Conservation (phyloP, 2,329 filamentous ascomycete genomes). For the Pseudocercospora vitis region DNA sequence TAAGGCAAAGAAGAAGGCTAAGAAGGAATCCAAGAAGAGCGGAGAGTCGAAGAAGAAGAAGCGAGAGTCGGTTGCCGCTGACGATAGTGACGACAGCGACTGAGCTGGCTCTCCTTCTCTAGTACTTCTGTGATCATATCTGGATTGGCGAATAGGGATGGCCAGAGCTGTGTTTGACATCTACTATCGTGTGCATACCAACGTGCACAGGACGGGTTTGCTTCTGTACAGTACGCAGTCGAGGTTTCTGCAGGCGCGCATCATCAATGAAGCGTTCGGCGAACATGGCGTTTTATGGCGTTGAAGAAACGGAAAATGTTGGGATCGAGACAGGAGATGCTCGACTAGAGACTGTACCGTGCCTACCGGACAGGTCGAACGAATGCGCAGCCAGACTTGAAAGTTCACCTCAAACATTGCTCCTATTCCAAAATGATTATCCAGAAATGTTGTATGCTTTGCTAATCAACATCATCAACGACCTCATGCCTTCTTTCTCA, state of each 20-base stretch:
- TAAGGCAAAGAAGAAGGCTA: slow-evolving; percentile 73
- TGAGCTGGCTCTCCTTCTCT: slow-evolving; percentile 9
- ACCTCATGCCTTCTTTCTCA: neutral
- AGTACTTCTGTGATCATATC: neutral
- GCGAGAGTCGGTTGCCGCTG: slow-evolving; percentile 30
- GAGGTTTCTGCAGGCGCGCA: no score
- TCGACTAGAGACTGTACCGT: neutral
- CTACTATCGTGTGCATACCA: slow-evolving; percentile 10
- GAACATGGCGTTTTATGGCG: slow-evolving; percentile 16
- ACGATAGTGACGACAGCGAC: slow-evolving; percentile 34
- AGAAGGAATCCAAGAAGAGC: slow-evolving; percentile 74
- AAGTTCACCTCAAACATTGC: no score
- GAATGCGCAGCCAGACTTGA: no score
- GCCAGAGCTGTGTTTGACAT: slow-evolving; percentile 5
- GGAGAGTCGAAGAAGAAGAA: slow-evolving; percentile 50
- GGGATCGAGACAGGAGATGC: no score
- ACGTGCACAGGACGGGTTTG: no score
- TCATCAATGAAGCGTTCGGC: slow-evolving; percentile 15
- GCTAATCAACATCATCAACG: neutral
- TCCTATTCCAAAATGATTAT: no score
- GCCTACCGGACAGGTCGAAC: neutral
- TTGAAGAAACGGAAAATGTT: no score
- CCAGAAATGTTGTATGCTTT: no score
- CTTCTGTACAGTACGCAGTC: slow-evolving; percentile 20
- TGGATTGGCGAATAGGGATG: neutral